Base-by-base conservation (phyloP, 2,329 filamentous ascomycete genomes). In the Paecilomyces formosus region DNA sequence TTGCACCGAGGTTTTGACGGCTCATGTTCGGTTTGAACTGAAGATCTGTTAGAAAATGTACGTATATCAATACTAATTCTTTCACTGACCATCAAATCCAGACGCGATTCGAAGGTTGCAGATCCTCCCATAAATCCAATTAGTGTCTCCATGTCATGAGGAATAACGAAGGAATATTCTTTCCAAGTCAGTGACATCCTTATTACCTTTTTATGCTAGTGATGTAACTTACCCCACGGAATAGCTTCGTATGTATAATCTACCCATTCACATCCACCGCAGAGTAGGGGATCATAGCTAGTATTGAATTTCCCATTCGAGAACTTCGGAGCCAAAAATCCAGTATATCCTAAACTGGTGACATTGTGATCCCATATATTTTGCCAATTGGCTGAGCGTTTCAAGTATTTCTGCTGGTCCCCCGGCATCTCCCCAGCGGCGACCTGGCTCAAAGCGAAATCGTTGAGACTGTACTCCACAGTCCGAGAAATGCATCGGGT, bases 321-420 rank as follows among this genome's bases (percentile, higher is more conserved):
- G 56, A 74, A 73, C 31, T 81, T 79, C 0, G 87, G 87, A 0
- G 85, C 85, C 11, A 90, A 72, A 62, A 75, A 65, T 57, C 74
- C 73, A 0, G 75, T 79, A 69, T 87, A 88, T 7, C 80, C 81
- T 0, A 87, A 76, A 0, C 83, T 83, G 2, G 75, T 76, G 26
- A 84, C 79, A 49, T 81, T 70, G 0, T 79, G 68, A 66, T 89
- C 84, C 86, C 86, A 90, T 60, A 89, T 86, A 65, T 87, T 88
- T 28, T 84, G 81, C 88, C 88, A 90, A 61, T 88, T 85, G n/a
- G 81, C 78, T 1, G 85, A 87, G 12, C 87, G 81, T 50, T 80
- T 75, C 15, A 88, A 75, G 65, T 89, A 89, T 55, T 79, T 85
- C 3, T 74, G 63, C 9, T 73, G 71, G 22, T 74, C 77, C 13